A percentile compares a stretch with the other conserved stretches of the same genome.
These are phyloP conservation scores for Cymbopogon flexuosus DNA, from an alignment of 202 grass and related monocot genomes.

Conservation along the genomic window DNA sequence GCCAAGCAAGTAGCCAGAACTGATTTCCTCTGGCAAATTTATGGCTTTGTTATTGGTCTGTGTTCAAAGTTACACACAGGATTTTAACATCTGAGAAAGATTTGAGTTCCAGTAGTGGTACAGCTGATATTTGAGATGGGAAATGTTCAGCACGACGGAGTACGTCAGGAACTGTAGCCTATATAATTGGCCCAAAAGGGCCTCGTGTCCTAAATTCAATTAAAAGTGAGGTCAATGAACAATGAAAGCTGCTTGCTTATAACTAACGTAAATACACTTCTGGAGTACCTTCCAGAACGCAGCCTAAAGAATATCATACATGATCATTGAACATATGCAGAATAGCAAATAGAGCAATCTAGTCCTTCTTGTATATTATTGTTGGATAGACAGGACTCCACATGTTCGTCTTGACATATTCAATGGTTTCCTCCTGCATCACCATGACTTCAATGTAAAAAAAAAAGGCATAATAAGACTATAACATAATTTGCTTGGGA, in stretches of 20 bases:
- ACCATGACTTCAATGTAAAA: conserved; percentile 19
- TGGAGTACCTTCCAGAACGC: not conserved
- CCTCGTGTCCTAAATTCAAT: conserved; percentile 7
- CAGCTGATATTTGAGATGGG: not conserved
- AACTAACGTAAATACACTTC: conserved; percentile 16
- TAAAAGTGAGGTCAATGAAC: conserved; percentile 4
- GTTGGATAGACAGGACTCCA: conserved; percentile 87
- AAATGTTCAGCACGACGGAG: conserved; percentile 16
- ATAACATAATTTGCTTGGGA: conserved; percentile 1
- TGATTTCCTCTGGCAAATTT: not conserved
- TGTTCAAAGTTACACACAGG: not conserved
- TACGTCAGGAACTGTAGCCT: not conserved
- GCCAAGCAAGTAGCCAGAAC: not conserved
- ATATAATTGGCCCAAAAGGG: not conserved
- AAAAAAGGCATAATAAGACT: conserved; percentile 1
- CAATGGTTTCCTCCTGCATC: conserved; percentile 68
- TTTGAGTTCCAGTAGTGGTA: not conserved
- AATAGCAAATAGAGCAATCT: conserved; percentile 27
- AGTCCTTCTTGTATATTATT: conserved; percentile 85
- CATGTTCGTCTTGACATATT: conserved; percentile 82
- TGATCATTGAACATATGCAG: not conserved
- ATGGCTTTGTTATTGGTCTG: not conserved
- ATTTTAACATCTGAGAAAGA: not conserved
- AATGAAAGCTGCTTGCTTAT: conserved; percentile 17
- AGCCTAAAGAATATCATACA: conserved; percentile 24